A percentile compares a stretch with the other conserved stretches of the same genome.
phyloP scores from a whole-genome alignment of 176 grass and related monocot species.

The Saccharum officinarum region DNA sequence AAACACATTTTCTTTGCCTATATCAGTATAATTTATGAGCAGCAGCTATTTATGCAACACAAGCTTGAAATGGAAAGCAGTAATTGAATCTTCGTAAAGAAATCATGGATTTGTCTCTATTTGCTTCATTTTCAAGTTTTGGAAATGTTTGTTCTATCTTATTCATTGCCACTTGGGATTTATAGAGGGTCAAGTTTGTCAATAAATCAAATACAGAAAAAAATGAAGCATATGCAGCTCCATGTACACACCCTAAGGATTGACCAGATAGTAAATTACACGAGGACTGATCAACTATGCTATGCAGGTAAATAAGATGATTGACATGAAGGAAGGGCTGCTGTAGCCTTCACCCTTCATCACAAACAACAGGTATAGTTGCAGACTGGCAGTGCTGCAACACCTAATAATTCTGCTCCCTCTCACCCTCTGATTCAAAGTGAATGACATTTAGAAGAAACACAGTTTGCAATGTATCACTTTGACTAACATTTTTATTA shows the following conservation, averaged over 20 bases:
- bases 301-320: constrained; percentile 1
- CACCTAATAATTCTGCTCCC: neutral
- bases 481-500: neutral
- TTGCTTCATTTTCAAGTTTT: constrained; percentile 3
- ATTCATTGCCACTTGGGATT: neutral
- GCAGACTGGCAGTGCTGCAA: neutral
- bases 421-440: neutral
- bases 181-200: neutral
- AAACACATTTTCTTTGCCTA: neutral
- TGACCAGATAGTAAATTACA: neutral
- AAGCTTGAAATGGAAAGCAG: neutral
- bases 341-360: constrained; percentile 11
- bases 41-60: neutral
- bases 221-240: neutral
- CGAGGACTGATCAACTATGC: neutral
- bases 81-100: neutral
- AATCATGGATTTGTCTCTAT: neutral
- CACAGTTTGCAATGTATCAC: neutral
- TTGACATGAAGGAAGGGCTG: neutral
- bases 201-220: constrained; percentile 1
- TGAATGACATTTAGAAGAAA: neutral
- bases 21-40: neutral
- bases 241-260: constrained; percentile 7
- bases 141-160: neutral
- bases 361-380: neutral